phyloP scores from a whole-genome alignment of 257 asterid species.

The Coffea canephora region DNA sequence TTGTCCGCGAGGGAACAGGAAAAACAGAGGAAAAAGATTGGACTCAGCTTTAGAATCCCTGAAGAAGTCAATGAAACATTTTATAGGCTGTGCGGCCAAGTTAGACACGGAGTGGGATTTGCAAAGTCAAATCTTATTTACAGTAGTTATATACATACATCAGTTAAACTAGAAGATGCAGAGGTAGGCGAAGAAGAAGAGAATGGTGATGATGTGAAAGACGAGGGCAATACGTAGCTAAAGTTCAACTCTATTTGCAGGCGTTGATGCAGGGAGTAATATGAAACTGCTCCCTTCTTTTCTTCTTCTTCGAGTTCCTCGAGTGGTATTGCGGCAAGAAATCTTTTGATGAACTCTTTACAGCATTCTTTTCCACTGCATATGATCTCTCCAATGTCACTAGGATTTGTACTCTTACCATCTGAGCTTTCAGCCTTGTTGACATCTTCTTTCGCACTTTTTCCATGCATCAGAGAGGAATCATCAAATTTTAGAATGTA shows the following conservation, averaged over 20 bases:
- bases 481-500: conserved; percentile 58
- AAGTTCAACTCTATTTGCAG: conserved; percentile 76
- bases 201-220: conserved; percentile 51
- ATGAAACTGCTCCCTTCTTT: conserved; percentile 45
- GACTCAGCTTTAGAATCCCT: not conserved
- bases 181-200: conserved; percentile 48
- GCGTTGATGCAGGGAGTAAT: conserved; percentile 49
- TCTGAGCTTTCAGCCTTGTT: not conserved
- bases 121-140: not conserved
- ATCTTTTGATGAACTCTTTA: conserved; percentile 60
- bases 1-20: not conserved
- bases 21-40: not conserved
- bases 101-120: not conserved
- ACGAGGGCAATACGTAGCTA: conserved; percentile 33
- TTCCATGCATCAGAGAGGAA: conserved; percentile 28
- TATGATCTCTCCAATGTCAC: conserved; percentile 31
- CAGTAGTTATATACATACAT: not conserved
- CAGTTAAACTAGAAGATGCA: conserved; percentile 32
- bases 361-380: conserved; percentile 71
- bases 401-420: conserved; percentile 1
- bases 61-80: not conserved
- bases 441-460: not conserved
- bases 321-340: conserved; percentile 62
- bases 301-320: conserved; percentile 61
- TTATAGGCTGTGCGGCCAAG: no score